Evolutionary conservation across 768 basidiomycete species (phyloP).

Genomic region (Hortiboletus campestris): DNA sequence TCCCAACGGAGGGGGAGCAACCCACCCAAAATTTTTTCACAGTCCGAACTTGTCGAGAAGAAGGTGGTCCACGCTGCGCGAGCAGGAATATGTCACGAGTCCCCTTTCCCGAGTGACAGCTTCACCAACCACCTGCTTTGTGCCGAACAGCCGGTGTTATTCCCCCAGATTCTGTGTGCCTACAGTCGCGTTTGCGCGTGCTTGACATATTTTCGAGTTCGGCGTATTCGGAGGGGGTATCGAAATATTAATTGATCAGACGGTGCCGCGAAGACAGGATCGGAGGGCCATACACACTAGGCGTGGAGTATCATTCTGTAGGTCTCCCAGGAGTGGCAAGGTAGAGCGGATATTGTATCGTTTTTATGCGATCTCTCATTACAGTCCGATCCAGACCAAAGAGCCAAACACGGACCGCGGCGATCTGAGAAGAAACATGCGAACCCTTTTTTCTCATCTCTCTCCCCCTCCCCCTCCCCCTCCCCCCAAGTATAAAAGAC

Average conservation of each 20-base stretch:
- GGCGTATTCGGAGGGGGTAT: not conserved
- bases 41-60: slow-evolving; percentile 17
- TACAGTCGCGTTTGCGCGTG: not conserved
- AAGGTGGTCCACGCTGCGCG: slow-evolving; percentile 13
- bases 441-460: not conserved
- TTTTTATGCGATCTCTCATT: slow-evolving; percentile 8
- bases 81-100: not conserved
- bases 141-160: not conserved
- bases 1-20: not conserved
- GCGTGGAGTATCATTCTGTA: slow-evolving; percentile 10
- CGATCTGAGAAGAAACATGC: slow-evolving; percentile 1
- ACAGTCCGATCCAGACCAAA: slow-evolving; percentile 2
- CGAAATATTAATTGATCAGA: slow-evolving; percentile 13
- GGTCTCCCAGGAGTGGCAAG: slow-evolving; percentile 1
- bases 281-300: slow-evolving; percentile 6
- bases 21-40: slow-evolving; percentile 11
- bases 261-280: not conserved
- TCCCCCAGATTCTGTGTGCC: not conserved
- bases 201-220: slow-evolving; percentile 1
- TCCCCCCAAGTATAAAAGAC: slow-evolving; percentile 16
- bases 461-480: too few relatives aligned
- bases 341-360: not conserved
- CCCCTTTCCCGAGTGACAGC: slow-evolving; percentile 1
- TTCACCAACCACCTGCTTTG: not conserved
- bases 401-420: not conserved